Conservation (phyloP, 495 filamentous ascomycete genomes). For the Podospora anserina region DNA sequence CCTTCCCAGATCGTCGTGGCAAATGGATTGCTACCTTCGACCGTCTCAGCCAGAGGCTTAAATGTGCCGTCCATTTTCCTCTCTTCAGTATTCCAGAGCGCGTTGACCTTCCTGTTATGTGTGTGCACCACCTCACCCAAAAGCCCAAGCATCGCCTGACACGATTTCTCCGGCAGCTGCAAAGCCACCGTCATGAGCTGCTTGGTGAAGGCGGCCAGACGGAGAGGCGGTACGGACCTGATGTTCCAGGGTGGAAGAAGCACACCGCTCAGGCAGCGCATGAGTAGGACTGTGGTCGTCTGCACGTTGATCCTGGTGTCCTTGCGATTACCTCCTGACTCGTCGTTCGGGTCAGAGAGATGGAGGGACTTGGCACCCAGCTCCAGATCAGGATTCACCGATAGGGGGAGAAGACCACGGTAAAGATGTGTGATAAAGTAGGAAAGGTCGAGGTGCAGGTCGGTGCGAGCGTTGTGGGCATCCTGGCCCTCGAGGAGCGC, state of each 20-base stretch:
- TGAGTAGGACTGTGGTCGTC: slow-evolving; percentile 84
- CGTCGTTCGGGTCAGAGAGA: slow-evolving; percentile 66
- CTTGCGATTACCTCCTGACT: slow-evolving; percentile 30
- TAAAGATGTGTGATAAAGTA: slow-evolving; percentile 96
- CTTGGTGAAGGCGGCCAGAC: slow-evolving; percentile 91
- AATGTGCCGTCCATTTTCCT: slow-evolving; percentile 67
- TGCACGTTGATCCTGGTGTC: slow-evolving; percentile 82
- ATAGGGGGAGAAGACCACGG: slow-evolving; percentile 69
- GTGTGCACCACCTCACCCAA: slow-evolving; percentile 68
- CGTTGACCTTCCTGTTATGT: slow-evolving; percentile 39
- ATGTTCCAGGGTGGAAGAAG: slow-evolving; percentile 64
- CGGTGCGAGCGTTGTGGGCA: slow-evolving; percentile 57
- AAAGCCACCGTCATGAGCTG: slow-evolving; percentile 77
- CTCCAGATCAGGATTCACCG: slow-evolving; percentile 82
- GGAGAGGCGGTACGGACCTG: slow-evolving; percentile 63
- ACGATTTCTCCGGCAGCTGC: slow-evolving; percentile 85
- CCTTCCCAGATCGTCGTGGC: slow-evolving; percentile 91
- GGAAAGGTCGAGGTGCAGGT: slow-evolving; percentile 80
- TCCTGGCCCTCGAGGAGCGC: slow-evolving; percentile 89
- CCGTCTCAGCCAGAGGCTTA: slow-evolving; percentile 54
- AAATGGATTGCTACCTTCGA: slow-evolving; percentile 85
- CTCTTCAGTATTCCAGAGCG: slow-evolving; percentile 63
- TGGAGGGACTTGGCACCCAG: slow-evolving; percentile 74
- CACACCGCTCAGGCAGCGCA: slow-evolving; percentile 75
- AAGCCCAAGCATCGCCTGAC: slow-evolving; percentile 69